Base-by-base conservation (phyloP, 768 basidiomycete species). In the Collybia nuda region DNA sequence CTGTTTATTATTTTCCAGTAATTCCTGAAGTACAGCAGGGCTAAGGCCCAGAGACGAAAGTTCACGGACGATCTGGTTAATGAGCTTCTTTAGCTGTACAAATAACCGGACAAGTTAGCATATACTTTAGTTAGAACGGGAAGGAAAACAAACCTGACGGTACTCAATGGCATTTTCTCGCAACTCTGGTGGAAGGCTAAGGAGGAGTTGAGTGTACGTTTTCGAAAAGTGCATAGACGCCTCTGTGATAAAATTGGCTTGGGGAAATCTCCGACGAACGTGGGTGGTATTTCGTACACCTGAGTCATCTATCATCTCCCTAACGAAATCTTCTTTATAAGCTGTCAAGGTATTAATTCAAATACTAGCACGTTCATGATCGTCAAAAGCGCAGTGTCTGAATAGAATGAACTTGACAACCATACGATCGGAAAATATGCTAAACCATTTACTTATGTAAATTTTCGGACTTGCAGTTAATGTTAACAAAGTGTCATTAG, bases 151-250 rank as follows among this genome's bases (percentile, higher is more conserved):
- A 49, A 89, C 90, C 74, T 86, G 84, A 26, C 89, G 77, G 62
- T 97, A 97, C 62, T 93, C 84, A 48, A 97, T 87, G 1, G 90
- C 85, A 63, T 84, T 87, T 18, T 86, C 77, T 22, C 82, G 76
- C 58, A 94, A 76, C 48, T 93, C 90, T 29, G 84, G 81, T 0
- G 93, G 92, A 11, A 95, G 80, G 6, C 77, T 77, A 47, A 75
- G 66, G 26, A 90, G 71, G 8, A 87, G 66, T 53, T 85, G 77
- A 5, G 78, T 47, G 65, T 87, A 89, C 1, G 82, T 80, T 59
- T 90, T 88, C 22, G 83, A 78, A 63, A 86, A 90, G 64, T 88
- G 87, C 88, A 90, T 90, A 18, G 28, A 11, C 24, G 43, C 17
- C 12, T 12, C 44, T 40, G 29, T 44, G 48, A 39, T 29, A 17